phyloP scores from a whole-genome alignment of 1,284 basidiomycete genomes.

The Ustilago shanxiensis region DNA sequence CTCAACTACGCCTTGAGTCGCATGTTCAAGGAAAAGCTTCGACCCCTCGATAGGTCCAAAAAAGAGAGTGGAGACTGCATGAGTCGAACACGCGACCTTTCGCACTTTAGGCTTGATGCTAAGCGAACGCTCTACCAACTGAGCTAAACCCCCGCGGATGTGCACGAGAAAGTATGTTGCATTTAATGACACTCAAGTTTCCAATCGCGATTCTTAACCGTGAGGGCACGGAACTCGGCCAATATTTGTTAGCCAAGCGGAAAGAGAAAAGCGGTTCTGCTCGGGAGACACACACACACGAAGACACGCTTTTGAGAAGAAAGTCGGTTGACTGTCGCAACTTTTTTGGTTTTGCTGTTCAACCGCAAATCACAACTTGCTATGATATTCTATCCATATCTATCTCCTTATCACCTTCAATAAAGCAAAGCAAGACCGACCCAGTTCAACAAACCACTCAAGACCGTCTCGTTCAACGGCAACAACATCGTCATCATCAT shows the following conservation, averaged over 20 bases:
- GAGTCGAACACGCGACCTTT: conserved; percentile 61
- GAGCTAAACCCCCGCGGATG: conserved; percentile 50
- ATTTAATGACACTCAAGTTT: not conserved
- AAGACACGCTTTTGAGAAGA: conserved; percentile 16
- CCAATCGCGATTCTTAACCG: no score
- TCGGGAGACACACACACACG: no score
- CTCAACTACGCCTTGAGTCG: no score
- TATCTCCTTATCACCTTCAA: conserved; percentile 7
- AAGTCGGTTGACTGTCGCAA: conserved; percentile 7
- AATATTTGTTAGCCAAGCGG: conserved; percentile 8
- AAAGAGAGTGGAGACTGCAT: conserved; percentile 49
- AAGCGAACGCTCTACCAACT: conserved; percentile 62
- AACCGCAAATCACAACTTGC: not conserved
- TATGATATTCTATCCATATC: no score
- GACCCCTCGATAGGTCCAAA: conserved; percentile 7
- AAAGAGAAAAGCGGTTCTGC: not conserved
- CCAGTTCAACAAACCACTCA: not conserved
- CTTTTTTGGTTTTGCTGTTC: conserved; percentile 6
- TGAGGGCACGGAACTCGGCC: conserved; percentile 18
- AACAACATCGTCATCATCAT: no score
- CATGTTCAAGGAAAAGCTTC: not conserved
- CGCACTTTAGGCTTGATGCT: conserved; percentile 47
- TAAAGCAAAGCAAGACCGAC: conserved; percentile 1
- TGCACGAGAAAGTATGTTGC: not conserved
- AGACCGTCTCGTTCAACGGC: no score